Conservation (phyloP, 2,329 filamentous ascomycete genomes). For the Scedosporium aurantiacum region DNA sequence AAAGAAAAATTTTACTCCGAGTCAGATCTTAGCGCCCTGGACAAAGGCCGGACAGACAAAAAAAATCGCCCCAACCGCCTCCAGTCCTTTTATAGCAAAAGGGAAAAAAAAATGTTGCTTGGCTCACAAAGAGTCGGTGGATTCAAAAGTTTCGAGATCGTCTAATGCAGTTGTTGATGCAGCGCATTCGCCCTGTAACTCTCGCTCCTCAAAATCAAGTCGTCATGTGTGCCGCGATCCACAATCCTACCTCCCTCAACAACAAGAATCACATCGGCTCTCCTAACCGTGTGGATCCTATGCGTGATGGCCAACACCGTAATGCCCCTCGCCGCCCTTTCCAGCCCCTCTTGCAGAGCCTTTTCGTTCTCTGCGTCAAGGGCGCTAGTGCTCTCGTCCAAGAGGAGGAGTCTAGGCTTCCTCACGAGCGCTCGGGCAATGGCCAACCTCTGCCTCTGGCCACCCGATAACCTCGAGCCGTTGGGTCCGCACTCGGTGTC, state of each 20-base stretch:
- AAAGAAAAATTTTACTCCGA: neutral
- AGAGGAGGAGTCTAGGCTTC: constrained; percentile 58
- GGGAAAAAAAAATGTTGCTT: neutral
- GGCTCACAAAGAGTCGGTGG: neutral
- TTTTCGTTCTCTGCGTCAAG: constrained; percentile 61
- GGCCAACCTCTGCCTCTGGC: constrained; percentile 66
- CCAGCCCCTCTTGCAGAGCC: constrained; percentile 56
- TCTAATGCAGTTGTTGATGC: constrained; percentile 32
- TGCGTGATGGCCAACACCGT: constrained; percentile 50
- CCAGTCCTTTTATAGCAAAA: neutral
- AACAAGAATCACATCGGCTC: constrained; percentile 47
- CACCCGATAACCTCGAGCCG: constrained; percentile 63
- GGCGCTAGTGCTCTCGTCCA: constrained; percentile 74
- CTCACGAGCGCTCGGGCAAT: constrained; percentile 69
- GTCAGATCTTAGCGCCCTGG: too few relatives aligned
- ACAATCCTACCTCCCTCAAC: constrained; percentile 41
- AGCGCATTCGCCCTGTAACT: constrained; percentile 40
- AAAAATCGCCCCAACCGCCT: too few relatives aligned
- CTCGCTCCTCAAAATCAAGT: constrained; percentile 38
- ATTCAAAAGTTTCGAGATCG: neutral
- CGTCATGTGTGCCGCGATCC: constrained; percentile 41
- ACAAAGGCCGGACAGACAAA: too few relatives aligned
- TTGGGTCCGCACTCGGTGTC: constrained; percentile 59
- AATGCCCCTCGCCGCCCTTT: constrained; percentile 40
- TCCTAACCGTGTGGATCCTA: constrained; percentile 43